Percentiles rank a stretch among this genome's conserved stretches.
Evolutionary conservation across 2,329 filamentous ascomycete genomes (phyloP).

Genomic region (Beauveria bassiana): DNA sequence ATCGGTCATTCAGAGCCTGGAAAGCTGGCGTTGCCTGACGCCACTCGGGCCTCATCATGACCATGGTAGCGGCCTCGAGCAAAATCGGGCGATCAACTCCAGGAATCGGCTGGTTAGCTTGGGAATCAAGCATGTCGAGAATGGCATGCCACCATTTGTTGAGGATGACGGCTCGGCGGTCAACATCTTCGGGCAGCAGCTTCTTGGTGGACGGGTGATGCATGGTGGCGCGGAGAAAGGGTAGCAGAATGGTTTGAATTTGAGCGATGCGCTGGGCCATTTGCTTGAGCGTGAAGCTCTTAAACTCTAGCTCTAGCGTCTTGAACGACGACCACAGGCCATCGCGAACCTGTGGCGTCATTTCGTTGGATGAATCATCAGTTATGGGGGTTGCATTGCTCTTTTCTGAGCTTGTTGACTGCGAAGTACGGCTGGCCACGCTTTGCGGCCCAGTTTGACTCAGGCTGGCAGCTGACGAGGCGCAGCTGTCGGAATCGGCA

Average conservation of each 20-base stretch:
- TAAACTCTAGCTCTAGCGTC: constrained; percentile 40
- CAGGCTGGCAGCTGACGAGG: constrained; percentile 39
- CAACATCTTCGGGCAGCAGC: constrained; percentile 72
- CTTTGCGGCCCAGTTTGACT: constrained; percentile 33
- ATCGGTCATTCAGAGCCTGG: constrained; percentile 52
- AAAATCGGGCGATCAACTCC: constrained; percentile 77
- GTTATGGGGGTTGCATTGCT: constrained; percentile 28
- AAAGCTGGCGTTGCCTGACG: constrained; percentile 62
- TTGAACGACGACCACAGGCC: constrained; percentile 49
- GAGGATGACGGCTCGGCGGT: constrained; percentile 68
- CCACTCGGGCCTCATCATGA: constrained; percentile 91
- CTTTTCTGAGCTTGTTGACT: constrained; percentile 31
- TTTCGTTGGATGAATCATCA: constrained; percentile 39
- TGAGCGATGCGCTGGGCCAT: constrained; percentile 67
- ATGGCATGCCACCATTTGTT: constrained; percentile 88
- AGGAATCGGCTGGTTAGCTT: constrained; percentile 60
- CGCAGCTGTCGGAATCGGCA: constrained; percentile 34
- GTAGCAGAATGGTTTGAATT: constrained; percentile 63
- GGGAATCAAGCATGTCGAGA: constrained; percentile 72
- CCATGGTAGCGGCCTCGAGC: constrained; percentile 67
- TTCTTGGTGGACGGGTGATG: constrained; percentile 56
- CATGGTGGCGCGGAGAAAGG: constrained; percentile 67
- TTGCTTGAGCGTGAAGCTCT: constrained; percentile 63
- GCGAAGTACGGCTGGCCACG: constrained; percentile 29
- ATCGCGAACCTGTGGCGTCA: constrained; percentile 38